These are phyloP conservation scores for thale cress (Arabidopsis thaliana) DNA, from an alignment of 345 rosid genomes.

Conservation along the genomic window TAIR10.1 NC_003070.9:19649001-19649500, in stretches of 20 bases:
- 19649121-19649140: slow-evolving; percentile 87
- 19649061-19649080: slow-evolving; percentile 61
- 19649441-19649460: slow-evolving; percentile 41
- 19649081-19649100: slow-evolving; percentile 78
- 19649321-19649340: not conserved
- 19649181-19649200: slow-evolving; percentile 56
- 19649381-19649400: slow-evolving; percentile 23
- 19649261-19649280: slow-evolving; percentile 30
- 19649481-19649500: slow-evolving; percentile 38
- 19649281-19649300: slow-evolving; percentile 9
- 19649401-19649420: slow-evolving; percentile 42
- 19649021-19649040: slow-evolving; percentile 63
- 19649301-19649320: slow-evolving; percentile 1
- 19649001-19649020: slow-evolving; percentile 64
- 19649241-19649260: not conserved
- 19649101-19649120: slow-evolving; percentile 83
- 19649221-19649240: slow-evolving; percentile 4
- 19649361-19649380: slow-evolving; percentile 39
- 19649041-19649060: slow-evolving; percentile 76
- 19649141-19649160: slow-evolving; percentile 75
- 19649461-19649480: slow-evolving; percentile 28
- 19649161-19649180: slow-evolving; percentile 75
- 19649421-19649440: slow-evolving; percentile 39
- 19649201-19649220: slow-evolving; percentile 35
- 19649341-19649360: not conserved